phyloP scores from a whole-genome alignment of 2,329 filamentous ascomycete species.

The Microascus cirrosus region DNA sequence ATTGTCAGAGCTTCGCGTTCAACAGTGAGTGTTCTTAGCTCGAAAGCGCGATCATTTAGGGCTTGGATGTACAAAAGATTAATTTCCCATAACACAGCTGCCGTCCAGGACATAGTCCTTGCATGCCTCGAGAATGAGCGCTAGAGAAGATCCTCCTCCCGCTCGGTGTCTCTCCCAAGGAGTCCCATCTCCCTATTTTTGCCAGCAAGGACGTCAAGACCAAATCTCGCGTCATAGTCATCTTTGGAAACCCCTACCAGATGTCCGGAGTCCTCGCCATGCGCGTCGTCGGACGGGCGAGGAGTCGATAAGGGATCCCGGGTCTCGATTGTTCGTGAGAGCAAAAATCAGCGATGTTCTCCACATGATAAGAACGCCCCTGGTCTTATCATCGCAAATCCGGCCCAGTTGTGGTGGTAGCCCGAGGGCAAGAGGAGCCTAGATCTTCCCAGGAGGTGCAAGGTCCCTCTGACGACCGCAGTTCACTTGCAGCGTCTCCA shows the following conservation, averaged over 20 bases:
- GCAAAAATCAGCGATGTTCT: conserved; percentile 24
- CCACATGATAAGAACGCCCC: conserved; percentile 24
- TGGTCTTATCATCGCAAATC: conserved; percentile 66
- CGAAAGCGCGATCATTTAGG: neutral
- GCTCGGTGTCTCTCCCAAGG: conserved; percentile 27
- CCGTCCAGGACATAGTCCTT: conserved; percentile 48
- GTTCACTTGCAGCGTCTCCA: conserved; percentile 45
- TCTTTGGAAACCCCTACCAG: conserved; percentile 62
- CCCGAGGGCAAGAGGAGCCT: conserved; percentile 50
- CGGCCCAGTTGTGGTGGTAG: conserved; percentile 69
- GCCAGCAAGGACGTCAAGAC: conserved; percentile 34
- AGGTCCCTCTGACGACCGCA: conserved; percentile 49
- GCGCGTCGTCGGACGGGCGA: conserved; percentile 48
- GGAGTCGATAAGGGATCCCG: conserved; percentile 62
- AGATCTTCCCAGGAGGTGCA: conserved; percentile 43
- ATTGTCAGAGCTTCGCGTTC: conserved; percentile 61
- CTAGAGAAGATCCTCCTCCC: conserved; percentile 53
- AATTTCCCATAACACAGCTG: conserved; percentile 32
- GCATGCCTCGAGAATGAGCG: conserved; percentile 50
- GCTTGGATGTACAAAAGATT: no score
- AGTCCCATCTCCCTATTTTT: conserved; percentile 61
- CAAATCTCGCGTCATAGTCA: conserved; percentile 55
- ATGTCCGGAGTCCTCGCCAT: conserved; percentile 68
- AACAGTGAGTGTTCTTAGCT: conserved; percentile 40
- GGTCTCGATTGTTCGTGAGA: conserved; percentile 45